These are phyloP conservation scores for Magnolia changhungtana DNA, from an alignment of 164 flowering plant species.

Conservation along the genomic window DNA sequence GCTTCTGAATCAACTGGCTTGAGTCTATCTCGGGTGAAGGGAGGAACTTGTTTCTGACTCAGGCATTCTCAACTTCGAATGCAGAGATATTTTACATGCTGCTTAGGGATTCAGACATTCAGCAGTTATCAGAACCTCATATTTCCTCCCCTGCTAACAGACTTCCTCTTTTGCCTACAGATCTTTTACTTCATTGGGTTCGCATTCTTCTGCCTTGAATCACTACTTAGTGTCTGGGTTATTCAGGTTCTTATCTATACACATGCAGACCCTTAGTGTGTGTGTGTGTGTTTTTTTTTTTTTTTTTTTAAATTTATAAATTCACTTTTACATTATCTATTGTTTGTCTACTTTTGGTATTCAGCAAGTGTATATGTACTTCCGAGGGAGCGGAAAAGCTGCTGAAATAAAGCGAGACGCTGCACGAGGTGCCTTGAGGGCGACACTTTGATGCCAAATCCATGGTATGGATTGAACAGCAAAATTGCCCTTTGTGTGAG, in stretches of 20 bases:
- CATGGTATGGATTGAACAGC: constrained; percentile 4
- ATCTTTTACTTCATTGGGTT: constrained; percentile 91
- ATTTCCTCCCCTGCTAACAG: background rate
- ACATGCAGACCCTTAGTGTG: background rate
- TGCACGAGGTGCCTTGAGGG: constrained; percentile 66
- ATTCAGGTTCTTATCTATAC: constrained; percentile 58
- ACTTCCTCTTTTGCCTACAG: constrained; percentile 30
- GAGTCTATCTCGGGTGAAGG: background rate
- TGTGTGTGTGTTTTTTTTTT: no score
- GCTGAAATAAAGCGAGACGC: constrained; percentile 75
- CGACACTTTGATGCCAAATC: constrained; percentile 33
- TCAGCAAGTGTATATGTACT: constrained; percentile 96
- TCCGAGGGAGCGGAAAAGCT: constrained; percentile 85
- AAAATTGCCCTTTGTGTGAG: constrained; percentile 4
- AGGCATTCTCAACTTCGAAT: background rate
- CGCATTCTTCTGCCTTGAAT: constrained; percentile 67
- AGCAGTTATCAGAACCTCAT: background rate
- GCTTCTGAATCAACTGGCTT: background rate
- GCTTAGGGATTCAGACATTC: background rate
- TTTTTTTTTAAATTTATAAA: background rate
- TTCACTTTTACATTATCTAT: background rate
- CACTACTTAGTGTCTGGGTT: constrained; percentile 88
- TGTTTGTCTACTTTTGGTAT: constrained; percentile 3
- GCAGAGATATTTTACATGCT: background rate
- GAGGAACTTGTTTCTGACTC: background rate